A percentile compares a stretch with the other conserved stretches of the same genome.
Conservation (phyloP, 1,284 basidiomycete species). For the Abortiporus biennis region DNA sequence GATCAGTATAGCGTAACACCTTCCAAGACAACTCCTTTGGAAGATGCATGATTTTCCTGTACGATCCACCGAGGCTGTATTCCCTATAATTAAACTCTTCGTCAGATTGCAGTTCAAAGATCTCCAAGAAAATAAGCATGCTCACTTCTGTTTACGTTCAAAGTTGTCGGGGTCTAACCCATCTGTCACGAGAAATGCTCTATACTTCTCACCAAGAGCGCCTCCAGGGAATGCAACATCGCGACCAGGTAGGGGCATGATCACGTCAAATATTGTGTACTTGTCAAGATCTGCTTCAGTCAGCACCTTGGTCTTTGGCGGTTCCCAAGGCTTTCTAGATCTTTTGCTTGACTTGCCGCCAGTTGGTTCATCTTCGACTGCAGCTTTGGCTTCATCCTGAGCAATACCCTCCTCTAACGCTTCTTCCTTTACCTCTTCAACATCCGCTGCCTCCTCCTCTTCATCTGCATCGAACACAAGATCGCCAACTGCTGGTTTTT, state of each 20-base stretch:
- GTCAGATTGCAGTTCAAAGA: neutral
- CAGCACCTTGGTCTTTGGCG: slow-evolving; percentile 71
- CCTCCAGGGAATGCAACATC: slow-evolving; percentile 89
- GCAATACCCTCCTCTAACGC: slow-evolving; percentile 31
- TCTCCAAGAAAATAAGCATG: neutral
- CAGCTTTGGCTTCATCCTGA: slow-evolving; percentile 22
- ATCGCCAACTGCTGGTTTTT: slow-evolving; percentile 81
- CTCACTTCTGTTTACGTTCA: slow-evolving; percentile 82
- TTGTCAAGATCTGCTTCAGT: slow-evolving; percentile 70
- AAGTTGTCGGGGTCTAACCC: slow-evolving; percentile 87
- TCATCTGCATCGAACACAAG: slow-evolving; percentile 62
- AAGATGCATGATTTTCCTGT: slow-evolving; percentile 85
- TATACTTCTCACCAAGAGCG: slow-evolving; percentile 75
- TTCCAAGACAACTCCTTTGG: slow-evolving; percentile 80
- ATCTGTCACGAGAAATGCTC: slow-evolving; percentile 75
- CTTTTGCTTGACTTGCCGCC: slow-evolving; percentile 22
- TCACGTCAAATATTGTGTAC: slow-evolving; percentile 88
- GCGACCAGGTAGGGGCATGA: slow-evolving; percentile 93
- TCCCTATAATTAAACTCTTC: slow-evolving; percentile 67
- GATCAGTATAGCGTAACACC: slow-evolving; percentile 86
- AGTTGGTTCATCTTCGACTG: slow-evolving; percentile 20
- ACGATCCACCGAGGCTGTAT: slow-evolving; percentile 88
- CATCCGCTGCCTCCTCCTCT: slow-evolving; percentile 31
- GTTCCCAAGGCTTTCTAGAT: slow-evolving; percentile 48
- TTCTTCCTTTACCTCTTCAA: slow-evolving; percentile 29